phyloP scores from a whole-genome alignment of 2,329 filamentous ascomycete species.

The Raffaelea ambrosiae region DNA sequence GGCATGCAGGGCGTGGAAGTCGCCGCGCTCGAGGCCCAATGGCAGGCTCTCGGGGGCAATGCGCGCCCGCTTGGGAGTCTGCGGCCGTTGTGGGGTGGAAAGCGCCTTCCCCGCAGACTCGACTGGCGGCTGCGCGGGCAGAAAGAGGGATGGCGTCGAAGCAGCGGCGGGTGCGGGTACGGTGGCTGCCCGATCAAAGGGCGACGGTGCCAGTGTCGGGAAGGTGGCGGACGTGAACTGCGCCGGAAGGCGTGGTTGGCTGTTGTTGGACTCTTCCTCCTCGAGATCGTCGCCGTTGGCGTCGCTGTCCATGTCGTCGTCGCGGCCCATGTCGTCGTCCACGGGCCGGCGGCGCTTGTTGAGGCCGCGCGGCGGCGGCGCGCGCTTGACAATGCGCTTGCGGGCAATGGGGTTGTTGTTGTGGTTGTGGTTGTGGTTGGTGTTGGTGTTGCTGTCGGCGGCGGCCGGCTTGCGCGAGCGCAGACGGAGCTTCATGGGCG shows the following conservation, averaged over 20 bases:
- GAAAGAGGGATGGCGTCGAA: constrained; percentile 4
- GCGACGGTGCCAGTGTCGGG: not conserved
- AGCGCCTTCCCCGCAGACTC: not conserved
- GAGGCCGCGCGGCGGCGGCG: constrained; percentile 29
- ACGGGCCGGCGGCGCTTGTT: constrained; percentile 45
- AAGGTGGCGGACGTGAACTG: no score
- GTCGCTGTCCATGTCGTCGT: constrained; percentile 30
- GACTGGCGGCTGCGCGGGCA: no score
- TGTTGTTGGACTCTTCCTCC: no score
- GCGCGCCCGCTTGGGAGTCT: constrained; percentile 52
- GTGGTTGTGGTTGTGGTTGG: constrained; percentile 16
- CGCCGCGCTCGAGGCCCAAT: constrained; percentile 47
- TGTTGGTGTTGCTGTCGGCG: constrained; percentile 10
- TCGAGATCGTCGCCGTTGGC: not conserved
- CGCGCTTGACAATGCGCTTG: constrained; percentile 45
- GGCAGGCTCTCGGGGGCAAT: constrained; percentile 53
- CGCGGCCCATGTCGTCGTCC: constrained; percentile 37
- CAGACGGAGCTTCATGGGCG: constrained; percentile 46
- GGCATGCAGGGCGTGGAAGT: constrained; percentile 45
- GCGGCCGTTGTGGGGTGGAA: constrained; percentile 22
- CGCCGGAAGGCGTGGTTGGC: no score
- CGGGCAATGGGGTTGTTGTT: constrained; percentile 17
- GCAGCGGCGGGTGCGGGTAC: not conserved
- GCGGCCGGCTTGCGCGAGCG: constrained; percentile 33
- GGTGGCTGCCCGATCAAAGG: not conserved